phyloP scores from a whole-genome alignment of 129 eudicot genomes.

The Deinandra increscens region DNA sequence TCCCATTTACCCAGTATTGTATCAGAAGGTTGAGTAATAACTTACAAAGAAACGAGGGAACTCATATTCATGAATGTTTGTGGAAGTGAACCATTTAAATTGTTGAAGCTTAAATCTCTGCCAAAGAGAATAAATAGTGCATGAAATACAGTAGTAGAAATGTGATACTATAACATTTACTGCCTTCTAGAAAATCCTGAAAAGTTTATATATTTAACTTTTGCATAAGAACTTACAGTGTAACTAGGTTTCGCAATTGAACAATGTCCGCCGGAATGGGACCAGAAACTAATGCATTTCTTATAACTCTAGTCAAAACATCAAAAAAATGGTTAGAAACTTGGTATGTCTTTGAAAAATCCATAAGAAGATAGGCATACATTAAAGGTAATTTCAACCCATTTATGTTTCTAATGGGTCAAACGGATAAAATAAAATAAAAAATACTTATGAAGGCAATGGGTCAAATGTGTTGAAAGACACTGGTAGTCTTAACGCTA shows the following conservation, averaged over 20 bases:
- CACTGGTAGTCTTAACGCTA: background rate
- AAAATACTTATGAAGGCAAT: background rate
- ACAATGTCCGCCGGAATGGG: conserved; percentile 46
- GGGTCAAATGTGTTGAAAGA: background rate
- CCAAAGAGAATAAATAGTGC: conserved; percentile 11
- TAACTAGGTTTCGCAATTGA: conserved; percentile 35
- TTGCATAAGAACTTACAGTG: conserved; percentile 45
- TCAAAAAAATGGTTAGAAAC: conserved; percentile 17
- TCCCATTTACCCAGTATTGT: background rate
- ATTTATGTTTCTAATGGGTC: background rate
- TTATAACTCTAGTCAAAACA: conserved; percentile 38
- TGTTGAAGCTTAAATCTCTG: conserved; percentile 85
- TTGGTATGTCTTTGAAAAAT: background rate
- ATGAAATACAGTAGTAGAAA: conserved; percentile 9
- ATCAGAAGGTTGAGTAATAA: conserved; percentile 9
- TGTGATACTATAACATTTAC: conserved; percentile 5
- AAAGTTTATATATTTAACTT: background rate
- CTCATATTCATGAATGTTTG: conserved; percentile 48
- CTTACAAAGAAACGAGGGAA: conserved; percentile 62
- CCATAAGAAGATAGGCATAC: conserved; percentile 11
- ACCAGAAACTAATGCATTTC: conserved; percentile 65
- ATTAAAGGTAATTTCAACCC: background rate
- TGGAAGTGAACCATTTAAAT: conserved; percentile 61
- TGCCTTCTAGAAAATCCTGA: conserved; percentile 3
- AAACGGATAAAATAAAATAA: background rate